A percentile compares a stretch with the other conserved stretches of the same genome.
phyloP scores from a whole-genome alignment of 1,139 yeast genomes.

The Spathaspora sp. region DNA sequence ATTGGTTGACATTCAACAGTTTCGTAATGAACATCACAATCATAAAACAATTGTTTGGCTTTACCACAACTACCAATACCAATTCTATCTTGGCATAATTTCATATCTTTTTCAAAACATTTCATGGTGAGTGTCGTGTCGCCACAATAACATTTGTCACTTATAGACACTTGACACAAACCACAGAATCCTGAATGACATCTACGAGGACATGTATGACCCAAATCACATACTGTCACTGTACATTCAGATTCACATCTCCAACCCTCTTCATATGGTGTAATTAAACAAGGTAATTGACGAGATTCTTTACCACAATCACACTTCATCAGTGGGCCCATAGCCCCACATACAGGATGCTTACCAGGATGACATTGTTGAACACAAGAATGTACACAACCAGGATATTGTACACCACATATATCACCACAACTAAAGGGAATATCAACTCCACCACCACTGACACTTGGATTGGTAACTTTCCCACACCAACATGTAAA shows the following conservation, averaged over 20 bases:
- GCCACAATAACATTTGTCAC: conserved; percentile 75
- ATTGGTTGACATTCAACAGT: conserved; percentile 62
- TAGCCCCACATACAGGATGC: conserved; percentile 77
- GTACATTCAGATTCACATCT: conserved; percentile 63
- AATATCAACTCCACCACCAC: conserved; percentile 29
- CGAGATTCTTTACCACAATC: conserved; percentile 68
- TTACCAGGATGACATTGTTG: conserved; percentile 87
- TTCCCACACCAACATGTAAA: conserved; percentile 94
- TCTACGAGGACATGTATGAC: conserved; percentile 56
- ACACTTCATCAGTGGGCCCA: conserved; percentile 70
- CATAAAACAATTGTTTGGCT: conserved; percentile 49
- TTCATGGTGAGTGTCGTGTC: conserved; percentile 38
- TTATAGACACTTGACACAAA: conserved; percentile 44
- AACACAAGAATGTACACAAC: conserved; percentile 77
- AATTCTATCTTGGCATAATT: conserved; percentile 28
- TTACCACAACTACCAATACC: conserved; percentile 65
- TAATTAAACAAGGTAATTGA: conserved; percentile 72
- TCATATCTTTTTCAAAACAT: conserved; percentile 49
- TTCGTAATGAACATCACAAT: conserved; percentile 70
- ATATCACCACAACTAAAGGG: conserved; percentile 93
- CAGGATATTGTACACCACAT: conserved; percentile 54
- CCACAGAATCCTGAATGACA: conserved; percentile 82
- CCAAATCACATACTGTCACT: conserved; percentile 63
- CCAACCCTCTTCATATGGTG: conserved; percentile 71
- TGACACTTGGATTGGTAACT: conserved; percentile 61